phyloP scores from a whole-genome alignment of 1,284 basidiomycete species.

The Sparassis latifolia region DNA sequence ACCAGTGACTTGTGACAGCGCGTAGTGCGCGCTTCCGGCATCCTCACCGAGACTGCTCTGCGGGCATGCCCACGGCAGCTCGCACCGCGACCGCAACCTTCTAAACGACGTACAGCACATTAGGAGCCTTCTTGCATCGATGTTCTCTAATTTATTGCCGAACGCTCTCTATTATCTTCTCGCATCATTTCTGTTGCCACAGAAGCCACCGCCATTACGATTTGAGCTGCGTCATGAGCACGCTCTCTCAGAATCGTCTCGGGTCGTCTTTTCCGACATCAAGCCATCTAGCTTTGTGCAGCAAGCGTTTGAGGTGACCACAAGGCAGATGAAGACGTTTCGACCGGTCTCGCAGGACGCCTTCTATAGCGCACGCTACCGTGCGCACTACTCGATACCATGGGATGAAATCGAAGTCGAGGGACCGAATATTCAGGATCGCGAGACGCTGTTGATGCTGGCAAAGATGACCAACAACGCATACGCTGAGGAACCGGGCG shows the following conservation, averaged over 20 bases:
- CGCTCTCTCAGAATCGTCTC: conserved; percentile 28
- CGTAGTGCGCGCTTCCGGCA: no score
- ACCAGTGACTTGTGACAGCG: no score
- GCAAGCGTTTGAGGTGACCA: conserved; percentile 2
- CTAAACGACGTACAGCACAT: no score
- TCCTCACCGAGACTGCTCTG: no score
- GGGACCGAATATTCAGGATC: conserved; percentile 67
- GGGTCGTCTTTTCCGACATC: conserved; percentile 18
- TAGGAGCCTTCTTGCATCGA: background rate
- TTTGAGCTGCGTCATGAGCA: conserved; percentile 66
- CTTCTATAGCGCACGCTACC: conserved; percentile 39
- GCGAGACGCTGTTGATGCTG: conserved; percentile 75
- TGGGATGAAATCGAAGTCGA: conserved; percentile 59
- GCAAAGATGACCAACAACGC: conserved; percentile 98
- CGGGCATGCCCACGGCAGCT: no score
- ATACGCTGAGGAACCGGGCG: conserved; percentile 37
- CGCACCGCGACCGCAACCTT: no score
- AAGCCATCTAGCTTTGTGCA: conserved; percentile 1
- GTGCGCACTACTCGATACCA: conserved; percentile 25
- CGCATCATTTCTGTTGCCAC: conserved; percentile 11
- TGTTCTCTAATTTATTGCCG: conserved; percentile 17
- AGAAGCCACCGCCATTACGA: conserved; percentile 24
- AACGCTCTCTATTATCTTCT: conserved; percentile 13
- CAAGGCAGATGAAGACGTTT: conserved; percentile 7
- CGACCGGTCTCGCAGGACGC: conserved; percentile 40